Evolutionary conservation across 306 rosid species (phyloP), one percentile per base, ranked within the genome.

Genomic region (Ziziphus jujuba): DNA sequence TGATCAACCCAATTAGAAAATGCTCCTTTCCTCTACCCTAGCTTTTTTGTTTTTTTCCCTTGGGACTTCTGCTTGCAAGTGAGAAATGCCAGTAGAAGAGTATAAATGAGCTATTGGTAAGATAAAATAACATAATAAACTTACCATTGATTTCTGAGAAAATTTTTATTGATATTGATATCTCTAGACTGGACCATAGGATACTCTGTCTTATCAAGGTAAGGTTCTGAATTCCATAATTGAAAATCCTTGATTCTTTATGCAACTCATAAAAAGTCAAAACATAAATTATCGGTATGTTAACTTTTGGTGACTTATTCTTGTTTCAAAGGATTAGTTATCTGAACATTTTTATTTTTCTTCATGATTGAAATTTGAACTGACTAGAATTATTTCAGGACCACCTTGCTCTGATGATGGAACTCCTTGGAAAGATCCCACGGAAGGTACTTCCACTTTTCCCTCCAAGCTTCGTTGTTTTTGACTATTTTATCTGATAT

Each of bases 331-430:
- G 6, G 24, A 19, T 35, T 11, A 5, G 66, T 16, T 36, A 7
- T n/a, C 13, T n/a, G 9, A 19, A 17, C 17, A 13, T 52, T 17
- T 10, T 33, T 4, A 47, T 28, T 24, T 28, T 12, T 52, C 67
- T 23, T 34, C 44, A 20, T 45, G 25, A 65, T 66, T 31, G 56
- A 59, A 65, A 47, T 63, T 5, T 45, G 25, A 50, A 23, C 45
- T 51, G 63, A n/a, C 52, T 73, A 20, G 70, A 55, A 77, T 84
- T 78, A 75, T 86, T 76, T 69, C 87, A 93, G 99, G 99, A 93
- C 72, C 97, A 93, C 75, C 97, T 93, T 59, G 98, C 98, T 69
- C 65, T 88, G 75, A 90, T 93, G 98, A 93, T 93, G 96, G 98
- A 93, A 76, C 95, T 93, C 67, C 96, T 93, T 21, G 97, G 97